Percentiles rank a stretch among this genome's conserved stretches.
These are phyloP conservation scores for Cladosporium velox DNA, from an alignment of 2,329 filamentous ascomycete species.

Conservation along the genomic window DNA sequence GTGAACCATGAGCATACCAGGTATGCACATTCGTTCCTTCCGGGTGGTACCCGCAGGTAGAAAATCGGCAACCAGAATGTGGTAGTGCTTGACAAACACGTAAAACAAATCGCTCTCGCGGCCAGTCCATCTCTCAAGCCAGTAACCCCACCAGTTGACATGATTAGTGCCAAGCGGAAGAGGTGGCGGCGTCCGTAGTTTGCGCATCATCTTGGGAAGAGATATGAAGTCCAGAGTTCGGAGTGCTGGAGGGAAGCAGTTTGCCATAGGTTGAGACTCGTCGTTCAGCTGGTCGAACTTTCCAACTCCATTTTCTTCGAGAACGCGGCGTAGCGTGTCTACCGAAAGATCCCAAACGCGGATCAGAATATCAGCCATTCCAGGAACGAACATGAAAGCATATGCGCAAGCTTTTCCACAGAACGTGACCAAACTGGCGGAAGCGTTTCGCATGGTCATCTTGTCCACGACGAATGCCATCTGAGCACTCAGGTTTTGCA, in stretches of 20 bases:
- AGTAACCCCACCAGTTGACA: slow-evolving; percentile 82
- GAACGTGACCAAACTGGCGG: slow-evolving; percentile 70
- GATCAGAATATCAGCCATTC: slow-evolving; percentile 79
- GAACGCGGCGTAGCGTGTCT: slow-evolving; percentile 68
- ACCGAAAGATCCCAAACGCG: slow-evolving; percentile 75
- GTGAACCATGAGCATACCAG: slow-evolving; percentile 78
- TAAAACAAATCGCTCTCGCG: slow-evolving; percentile 88
- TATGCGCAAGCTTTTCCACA: slow-evolving; percentile 89
- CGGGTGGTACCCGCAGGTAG: slow-evolving; percentile 50
- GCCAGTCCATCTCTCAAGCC: slow-evolving; percentile 83
- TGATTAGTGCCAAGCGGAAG: slow-evolving; percentile 68
- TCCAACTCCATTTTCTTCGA: slow-evolving; percentile 66
- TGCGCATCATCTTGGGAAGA: slow-evolving; percentile 59
- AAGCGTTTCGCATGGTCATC: slow-evolving; percentile 75
- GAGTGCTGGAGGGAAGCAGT: slow-evolving; percentile 69
- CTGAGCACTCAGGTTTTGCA: slow-evolving; percentile 77
- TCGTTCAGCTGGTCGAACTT: slow-evolving; percentile 52
- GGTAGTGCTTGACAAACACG: slow-evolving; percentile 86
- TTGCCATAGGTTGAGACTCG: slow-evolving; percentile 63
- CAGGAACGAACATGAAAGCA: slow-evolving; percentile 89
- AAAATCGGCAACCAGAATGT: slow-evolving; percentile 72
- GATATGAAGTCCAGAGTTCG: slow-evolving; percentile 62
- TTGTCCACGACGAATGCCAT: slow-evolving; percentile 87
- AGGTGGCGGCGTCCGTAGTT: slow-evolving; percentile 65
- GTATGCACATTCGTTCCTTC: slow-evolving; percentile 64